Percentiles rank a stretch among this genome's conserved stretches.
Conservation (phyloP, 768 basidiomycete species). For the Cubamyces sp. region DNA sequence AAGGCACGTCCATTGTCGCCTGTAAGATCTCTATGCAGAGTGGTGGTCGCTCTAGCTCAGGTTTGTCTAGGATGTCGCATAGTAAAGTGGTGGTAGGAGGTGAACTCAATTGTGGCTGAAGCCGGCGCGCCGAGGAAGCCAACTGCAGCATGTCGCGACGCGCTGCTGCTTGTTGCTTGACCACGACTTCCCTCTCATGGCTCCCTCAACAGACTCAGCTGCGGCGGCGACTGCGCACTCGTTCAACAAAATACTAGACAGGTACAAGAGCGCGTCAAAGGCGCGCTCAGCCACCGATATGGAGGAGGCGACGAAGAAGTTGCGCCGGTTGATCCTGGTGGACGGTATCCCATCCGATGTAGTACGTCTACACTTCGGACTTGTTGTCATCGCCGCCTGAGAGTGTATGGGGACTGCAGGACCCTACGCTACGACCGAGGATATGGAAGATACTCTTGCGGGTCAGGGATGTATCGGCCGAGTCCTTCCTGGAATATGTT, state of each 20-base stretch:
- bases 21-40: too few relatives aligned
- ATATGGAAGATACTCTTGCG: slow-evolving; percentile 95
- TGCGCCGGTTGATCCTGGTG: slow-evolving; percentile 85
- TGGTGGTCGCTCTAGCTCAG: too few relatives aligned
- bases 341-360: slow-evolving; percentile 84
- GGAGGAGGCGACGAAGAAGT: slow-evolving; percentile 84
- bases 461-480: slow-evolving; percentile 77
- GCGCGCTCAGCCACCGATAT: slow-evolving; percentile 65
- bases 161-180: neutral
- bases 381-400: neutral
- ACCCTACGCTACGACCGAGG: slow-evolving; percentile 80
- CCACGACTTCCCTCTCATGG: slow-evolving; percentile 20
- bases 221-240: slow-evolving; percentile 60
- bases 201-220: slow-evolving; percentile 28
- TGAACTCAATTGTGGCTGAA: slow-evolving; percentile 13
- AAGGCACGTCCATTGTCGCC: slow-evolving; percentile 78
- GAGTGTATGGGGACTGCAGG: slow-evolving; percentile 46
- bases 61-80: neutral
- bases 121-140: slow-evolving; percentile 12
- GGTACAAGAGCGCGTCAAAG: slow-evolving; percentile 66
- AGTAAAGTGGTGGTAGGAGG: neutral
- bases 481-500: slow-evolving; percentile 77
- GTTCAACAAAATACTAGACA: slow-evolving; percentile 80
- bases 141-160: slow-evolving; percentile 10
- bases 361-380: slow-evolving; percentile 47